Conservation (phyloP, 768 basidiomycete species). For the Cubamyces lactineus region DNA sequence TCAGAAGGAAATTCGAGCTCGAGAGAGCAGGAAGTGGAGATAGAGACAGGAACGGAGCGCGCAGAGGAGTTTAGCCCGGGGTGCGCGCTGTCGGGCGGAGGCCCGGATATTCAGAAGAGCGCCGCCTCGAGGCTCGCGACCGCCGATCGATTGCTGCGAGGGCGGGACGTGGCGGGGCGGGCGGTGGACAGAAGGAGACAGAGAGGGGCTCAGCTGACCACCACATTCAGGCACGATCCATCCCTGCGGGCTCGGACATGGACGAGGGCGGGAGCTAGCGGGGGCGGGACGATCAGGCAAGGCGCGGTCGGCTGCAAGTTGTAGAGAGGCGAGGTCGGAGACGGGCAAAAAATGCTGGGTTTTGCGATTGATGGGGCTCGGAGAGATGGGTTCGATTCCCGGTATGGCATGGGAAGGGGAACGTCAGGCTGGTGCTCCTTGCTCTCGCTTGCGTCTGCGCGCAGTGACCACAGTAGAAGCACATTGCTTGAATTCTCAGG, state of each 20-base stretch:
- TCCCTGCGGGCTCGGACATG: background rate
- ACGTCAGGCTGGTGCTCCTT: no score
- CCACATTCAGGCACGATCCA: constrained; percentile 15
- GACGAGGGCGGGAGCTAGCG: constrained; percentile 3
- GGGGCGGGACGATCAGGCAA: constrained; percentile 8
- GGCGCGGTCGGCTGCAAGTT: background rate
- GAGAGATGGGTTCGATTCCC: no score
- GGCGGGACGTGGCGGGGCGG: background rate
- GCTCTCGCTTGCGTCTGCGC: background rate
- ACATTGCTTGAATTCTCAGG: no score
- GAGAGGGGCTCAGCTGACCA: constrained; percentile 11
- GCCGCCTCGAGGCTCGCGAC: constrained; percentile 16
- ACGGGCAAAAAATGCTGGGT: background rate
- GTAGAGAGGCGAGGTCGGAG: background rate
- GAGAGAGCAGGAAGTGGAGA: background rate
- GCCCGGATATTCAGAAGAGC: background rate
- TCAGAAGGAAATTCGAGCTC: no score
- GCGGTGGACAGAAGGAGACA: background rate
- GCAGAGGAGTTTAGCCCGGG: background rate
- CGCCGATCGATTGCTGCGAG: constrained; percentile 2
- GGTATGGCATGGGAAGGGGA: no score
- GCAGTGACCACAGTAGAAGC: background rate
- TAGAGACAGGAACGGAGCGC: background rate
- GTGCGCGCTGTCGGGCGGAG: background rate
- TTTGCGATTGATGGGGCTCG: no score